Conservation (phyloP, 139 green algal genomes). For the Asterochloris erici region DNA sequence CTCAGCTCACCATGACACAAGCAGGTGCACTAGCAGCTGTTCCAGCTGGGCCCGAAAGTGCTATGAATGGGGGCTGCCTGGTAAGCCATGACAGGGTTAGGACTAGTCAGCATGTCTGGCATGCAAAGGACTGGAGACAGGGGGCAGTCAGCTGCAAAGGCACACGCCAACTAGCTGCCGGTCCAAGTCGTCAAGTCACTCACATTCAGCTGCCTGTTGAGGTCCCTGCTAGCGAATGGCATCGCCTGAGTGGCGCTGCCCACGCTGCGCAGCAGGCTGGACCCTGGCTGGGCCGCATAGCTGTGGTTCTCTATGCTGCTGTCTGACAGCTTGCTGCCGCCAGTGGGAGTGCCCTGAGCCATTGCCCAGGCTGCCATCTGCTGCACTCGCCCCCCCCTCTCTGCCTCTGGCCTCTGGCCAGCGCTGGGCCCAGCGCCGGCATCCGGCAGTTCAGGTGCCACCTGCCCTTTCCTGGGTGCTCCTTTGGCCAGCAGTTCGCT, state of each 20-base stretch:
- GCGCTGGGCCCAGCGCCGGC: not conserved
- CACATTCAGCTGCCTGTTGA: conserved; percentile 16
- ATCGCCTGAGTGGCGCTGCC: too few relatives aligned
- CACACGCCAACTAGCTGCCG: not conserved
- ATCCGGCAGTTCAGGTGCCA: too few relatives aligned
- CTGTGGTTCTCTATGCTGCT: too few relatives aligned
- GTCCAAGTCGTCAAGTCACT: not conserved
- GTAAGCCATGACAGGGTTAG: not conserved
- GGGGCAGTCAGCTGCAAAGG: not conserved
- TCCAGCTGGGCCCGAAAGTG: not conserved
- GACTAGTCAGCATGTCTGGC: not conserved
- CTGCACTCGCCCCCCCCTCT: conserved; percentile 1
- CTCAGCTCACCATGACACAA: too few relatives aligned
- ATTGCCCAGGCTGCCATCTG: not conserved
- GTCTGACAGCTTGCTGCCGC: too few relatives aligned
- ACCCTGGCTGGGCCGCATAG: not conserved
- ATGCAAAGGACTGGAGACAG: not conserved
- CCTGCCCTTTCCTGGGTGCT: too few relatives aligned
- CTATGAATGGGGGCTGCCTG: not conserved
- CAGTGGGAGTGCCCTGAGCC: not conserved
- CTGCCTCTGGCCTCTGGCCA: not conserved
- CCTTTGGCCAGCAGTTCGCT: too few relatives aligned
- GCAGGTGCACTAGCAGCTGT: not conserved
- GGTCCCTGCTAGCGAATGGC: conserved; percentile 3
- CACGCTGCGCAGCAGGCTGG: not conserved